Evolutionary conservation across 208 protist species (phyloP).

Genomic region (Acanthamoeba healyi): DNA sequence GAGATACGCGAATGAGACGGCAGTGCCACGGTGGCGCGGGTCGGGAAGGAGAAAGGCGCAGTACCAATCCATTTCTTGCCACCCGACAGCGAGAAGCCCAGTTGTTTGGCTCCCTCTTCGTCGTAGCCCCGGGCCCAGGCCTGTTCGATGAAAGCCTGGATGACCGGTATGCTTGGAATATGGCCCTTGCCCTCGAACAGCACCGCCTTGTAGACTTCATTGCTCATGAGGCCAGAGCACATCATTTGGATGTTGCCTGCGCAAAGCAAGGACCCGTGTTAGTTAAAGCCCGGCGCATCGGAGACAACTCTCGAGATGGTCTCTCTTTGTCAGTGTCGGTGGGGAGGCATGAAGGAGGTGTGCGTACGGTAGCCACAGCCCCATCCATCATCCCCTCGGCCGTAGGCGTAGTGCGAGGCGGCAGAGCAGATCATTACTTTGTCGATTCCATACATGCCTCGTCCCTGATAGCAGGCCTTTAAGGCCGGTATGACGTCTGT

Average conservation of each 20-base stretch:
- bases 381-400: conserved; percentile 72
- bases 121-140: conserved; percentile 70
- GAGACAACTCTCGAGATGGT: too few species aligned
- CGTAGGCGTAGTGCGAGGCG: conserved; percentile 59
- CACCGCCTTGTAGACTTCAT: conserved; percentile 50
- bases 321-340: too few species aligned
- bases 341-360: not conserved
- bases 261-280: too few species aligned
- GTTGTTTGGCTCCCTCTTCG: conserved; percentile 50
- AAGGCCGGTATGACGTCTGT: conserved; percentile 43
- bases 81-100: conserved; percentile 53
- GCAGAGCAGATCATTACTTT: conserved; percentile 67
- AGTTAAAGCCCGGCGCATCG: too few species aligned
- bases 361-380: not conserved
- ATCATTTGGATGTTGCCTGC: conserved; percentile 74
- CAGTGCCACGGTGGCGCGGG: not conserved
- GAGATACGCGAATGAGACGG: not conserved
- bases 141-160: conserved; percentile 70
- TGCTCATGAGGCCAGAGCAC: conserved; percentile 61
- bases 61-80: conserved; percentile 72
- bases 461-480: conserved; percentile 53
- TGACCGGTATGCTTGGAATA: conserved; percentile 69
- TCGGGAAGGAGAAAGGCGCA: not conserved
- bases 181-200: conserved; percentile 66
- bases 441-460: conserved; percentile 62